Base-by-base conservation (phyloP, 2,329 filamentous ascomycete species). In the Talaromyces sp. region DNA sequence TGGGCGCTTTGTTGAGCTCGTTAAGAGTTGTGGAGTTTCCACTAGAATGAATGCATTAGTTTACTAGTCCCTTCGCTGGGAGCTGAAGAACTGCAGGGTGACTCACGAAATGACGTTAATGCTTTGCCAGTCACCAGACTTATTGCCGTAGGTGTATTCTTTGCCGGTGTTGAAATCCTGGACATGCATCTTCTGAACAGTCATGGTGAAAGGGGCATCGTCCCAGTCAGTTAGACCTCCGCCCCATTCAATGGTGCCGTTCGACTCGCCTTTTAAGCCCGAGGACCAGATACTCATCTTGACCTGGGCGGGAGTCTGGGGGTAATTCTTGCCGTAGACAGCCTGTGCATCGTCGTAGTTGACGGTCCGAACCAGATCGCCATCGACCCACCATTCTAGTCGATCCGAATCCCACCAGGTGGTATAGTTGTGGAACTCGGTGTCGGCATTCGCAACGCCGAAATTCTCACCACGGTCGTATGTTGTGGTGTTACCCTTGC, bases 391-490 rank as follows among this genome's bases (percentile, higher is more conserved):
- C 88, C 88, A 91, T 61, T 81, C 78, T 45, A 89, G 77, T 61
- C 79, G 78, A 30, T 86, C 80, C 56, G 80, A 74, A 37, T 82
- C 86, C 87, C 88, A 91, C 72, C 88, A 82, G 52, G 90, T 71
- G 46, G 75, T 76, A 60, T 79, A 79, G 55, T 77, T 79, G 63
- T 77, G 75, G 61, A 74, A 78, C 36, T 71, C 65, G 41, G 71
- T 71, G 52, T 77, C 73, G 55, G 88, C 92, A 66, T 83, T 76
- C 58, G 76, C 59, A 67, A 86, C 77, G 6, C 84, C 75, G 74
- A 94, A 89, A 70, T 89, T 89, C 46, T 87, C 86, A 57, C 90
- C 93, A 51, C 92, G 88, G 74, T 93, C 89, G 77, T 92, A 95
- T 4, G 83, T 81, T 1, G 65, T 66, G 0, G 89, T 89, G 63